Evolutionary conservation across 768 basidiomycete species (phyloP).

Genomic region (Auriscalpium vulgare): DNA sequence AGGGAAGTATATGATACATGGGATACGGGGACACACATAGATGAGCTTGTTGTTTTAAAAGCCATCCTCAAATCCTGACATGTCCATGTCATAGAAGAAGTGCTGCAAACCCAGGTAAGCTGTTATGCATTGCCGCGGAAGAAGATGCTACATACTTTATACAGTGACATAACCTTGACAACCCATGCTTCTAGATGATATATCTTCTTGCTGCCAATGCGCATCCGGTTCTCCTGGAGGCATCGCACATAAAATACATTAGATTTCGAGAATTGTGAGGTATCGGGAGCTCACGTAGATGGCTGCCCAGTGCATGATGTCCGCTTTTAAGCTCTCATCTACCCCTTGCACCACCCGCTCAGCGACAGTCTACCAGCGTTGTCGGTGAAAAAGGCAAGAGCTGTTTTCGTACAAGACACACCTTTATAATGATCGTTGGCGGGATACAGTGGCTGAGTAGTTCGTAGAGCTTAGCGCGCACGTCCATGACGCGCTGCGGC

Average conservation of each 20-base stretch:
- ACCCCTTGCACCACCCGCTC: constrained; percentile 81
- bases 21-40: background rate
- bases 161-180: constrained; percentile 89
- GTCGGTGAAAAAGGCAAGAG: background rate
- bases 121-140: background rate
- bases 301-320: constrained; percentile 97
- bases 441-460: constrained; percentile 96
- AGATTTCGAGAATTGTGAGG: background rate
- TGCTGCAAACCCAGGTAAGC: constrained; percentile 10
- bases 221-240: constrained; percentile 86
- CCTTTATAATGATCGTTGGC: constrained; percentile 85
- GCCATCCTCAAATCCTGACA: constrained; percentile 43
- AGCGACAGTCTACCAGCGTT: constrained; percentile 66
- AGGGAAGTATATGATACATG: too few species aligned
- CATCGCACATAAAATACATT: background rate
- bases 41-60: background rate
- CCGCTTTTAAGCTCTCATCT: constrained; percentile 84
- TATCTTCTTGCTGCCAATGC: constrained; percentile 88
- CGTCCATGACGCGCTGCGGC: constrained; percentile 84
- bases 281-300: constrained; percentile 62
- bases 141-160: constrained; percentile 48
- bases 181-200: constrained; percentile 98
- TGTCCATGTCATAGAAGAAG: constrained; percentile 53
- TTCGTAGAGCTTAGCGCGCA: constrained; percentile 90
- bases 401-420: constrained; percentile 21